These are phyloP conservation scores for Aspergillus cristatus DNA, from an alignment of 495 filamentous ascomycete species.

Conservation along the genomic window DNA sequence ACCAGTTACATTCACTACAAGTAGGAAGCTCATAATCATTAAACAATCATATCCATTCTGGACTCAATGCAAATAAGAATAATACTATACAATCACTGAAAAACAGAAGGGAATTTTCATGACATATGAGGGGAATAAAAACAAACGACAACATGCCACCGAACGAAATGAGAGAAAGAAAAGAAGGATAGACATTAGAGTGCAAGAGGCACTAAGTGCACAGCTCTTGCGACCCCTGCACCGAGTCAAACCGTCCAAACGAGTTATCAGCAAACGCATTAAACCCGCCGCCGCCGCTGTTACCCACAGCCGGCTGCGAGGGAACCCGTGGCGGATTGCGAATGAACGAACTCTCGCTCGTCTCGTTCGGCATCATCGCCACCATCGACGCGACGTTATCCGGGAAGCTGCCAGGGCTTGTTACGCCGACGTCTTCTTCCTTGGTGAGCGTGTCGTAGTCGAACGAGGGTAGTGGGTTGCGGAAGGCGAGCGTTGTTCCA, in stretches of 20 bases:
- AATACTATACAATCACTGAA: neutral
- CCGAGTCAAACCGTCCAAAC: conserved; percentile 24
- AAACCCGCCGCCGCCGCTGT: too few species aligned
- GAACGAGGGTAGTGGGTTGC: conserved; percentile 12
- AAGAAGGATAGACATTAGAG: conserved; percentile 3
- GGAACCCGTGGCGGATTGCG: conserved; percentile 15
- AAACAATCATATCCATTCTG: too few species aligned
- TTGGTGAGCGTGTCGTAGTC: conserved; percentile 16
- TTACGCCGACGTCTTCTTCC: too few species aligned
- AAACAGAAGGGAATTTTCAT: neutral
- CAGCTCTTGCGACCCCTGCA: conserved; percentile 25
- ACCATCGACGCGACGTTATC: conserved; percentile 20
- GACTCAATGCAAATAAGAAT: too few species aligned
- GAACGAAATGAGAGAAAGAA: conserved; percentile 5
- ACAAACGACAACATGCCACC: neutral
- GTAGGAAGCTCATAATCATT: too few species aligned
- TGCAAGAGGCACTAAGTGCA: conserved; percentile 22
- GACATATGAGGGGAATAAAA: neutral
- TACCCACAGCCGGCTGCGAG: too few species aligned
- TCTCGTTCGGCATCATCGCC: conserved; percentile 16
- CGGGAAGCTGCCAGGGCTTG: conserved; percentile 9
- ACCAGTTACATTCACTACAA: too few species aligned
- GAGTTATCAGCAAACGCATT: too few species aligned
- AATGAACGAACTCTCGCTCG: conserved; percentile 12
- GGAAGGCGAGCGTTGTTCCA: too few species aligned